Conservation (phyloP, 345 rosid species). For the Gossypium stocksii region DNA sequence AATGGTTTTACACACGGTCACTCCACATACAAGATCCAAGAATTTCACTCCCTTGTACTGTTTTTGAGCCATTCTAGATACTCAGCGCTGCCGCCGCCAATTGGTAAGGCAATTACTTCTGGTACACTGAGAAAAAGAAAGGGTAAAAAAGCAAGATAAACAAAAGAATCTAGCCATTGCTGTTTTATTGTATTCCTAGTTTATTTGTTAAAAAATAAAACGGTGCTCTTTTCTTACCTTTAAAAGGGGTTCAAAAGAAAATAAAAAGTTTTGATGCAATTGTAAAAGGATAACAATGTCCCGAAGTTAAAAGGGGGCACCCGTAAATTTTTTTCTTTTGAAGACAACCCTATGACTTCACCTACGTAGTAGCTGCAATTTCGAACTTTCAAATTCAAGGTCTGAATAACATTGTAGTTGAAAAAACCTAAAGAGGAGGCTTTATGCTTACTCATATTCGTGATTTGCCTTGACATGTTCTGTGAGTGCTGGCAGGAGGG, state of each 20-base stretch:
- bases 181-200: not conserved
- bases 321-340: not conserved
- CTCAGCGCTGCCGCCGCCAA: conserved; percentile 65
- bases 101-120: conserved; percentile 88
- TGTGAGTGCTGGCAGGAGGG: conserved; percentile 68
- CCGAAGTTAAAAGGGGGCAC: not conserved
- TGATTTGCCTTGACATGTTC: conserved; percentile 92
- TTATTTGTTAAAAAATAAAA: not conserved
- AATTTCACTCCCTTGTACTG: conserved; percentile 66
- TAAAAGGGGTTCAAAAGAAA: not conserved
- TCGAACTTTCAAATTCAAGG: not conserved
- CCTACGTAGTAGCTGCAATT: not conserved
- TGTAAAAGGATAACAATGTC: not conserved
- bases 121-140: conserved; percentile 52
- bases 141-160: not conserved
- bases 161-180: not conserved
- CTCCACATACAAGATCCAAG: not conserved
- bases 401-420: not conserved
- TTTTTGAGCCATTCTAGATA: conserved; percentile 85
- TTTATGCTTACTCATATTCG: conserved; percentile 76
- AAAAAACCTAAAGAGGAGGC: not conserved
- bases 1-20: not conserved
- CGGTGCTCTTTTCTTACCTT: not conserved
- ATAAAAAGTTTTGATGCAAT: not conserved
- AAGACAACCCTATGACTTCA: not conserved